These are phyloP conservation scores for Puccinellia tenuiflora DNA, from an alignment of 176 grass and related monocot genomes.

Conservation along the genomic window DNA sequence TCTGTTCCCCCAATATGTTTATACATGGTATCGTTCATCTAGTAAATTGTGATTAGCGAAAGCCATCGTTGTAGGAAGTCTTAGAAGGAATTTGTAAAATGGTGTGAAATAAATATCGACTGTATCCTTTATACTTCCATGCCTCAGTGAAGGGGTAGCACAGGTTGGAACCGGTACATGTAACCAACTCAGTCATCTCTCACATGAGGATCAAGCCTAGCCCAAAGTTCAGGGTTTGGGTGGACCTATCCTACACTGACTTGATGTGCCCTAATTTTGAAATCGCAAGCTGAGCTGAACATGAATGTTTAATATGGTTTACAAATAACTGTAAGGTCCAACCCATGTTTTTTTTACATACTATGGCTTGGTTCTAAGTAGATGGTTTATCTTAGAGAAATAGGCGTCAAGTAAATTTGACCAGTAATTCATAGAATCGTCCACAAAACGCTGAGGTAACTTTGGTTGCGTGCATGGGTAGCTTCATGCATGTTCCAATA, in stretches of 20 bases:
- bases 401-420: neutral
- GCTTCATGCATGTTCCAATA: neutral
- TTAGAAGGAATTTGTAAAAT: neutral
- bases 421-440: neutral
- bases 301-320: neutral
- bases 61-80: neutral
- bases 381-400: neutral
- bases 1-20: neutral
- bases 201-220: neutral
- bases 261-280: neutral
- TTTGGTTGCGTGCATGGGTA: neutral
- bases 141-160: neutral
- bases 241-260: neutral
- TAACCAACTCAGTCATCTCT: neutral
- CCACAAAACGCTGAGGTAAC: neutral
- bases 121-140: neutral
- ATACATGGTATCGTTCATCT: neutral
- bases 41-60: constrained; percentile 2
- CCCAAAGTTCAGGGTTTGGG: constrained; percentile 7
- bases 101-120: neutral
- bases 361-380: neutral
- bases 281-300: neutral
- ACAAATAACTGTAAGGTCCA: neutral
- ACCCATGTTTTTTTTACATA: neutral
- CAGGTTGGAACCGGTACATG: neutral